These are phyloP conservation scores for Pascua guehoae DNA, from an alignment of 1,284 basidiomycete genomes.

Conservation along the genomic window DNA sequence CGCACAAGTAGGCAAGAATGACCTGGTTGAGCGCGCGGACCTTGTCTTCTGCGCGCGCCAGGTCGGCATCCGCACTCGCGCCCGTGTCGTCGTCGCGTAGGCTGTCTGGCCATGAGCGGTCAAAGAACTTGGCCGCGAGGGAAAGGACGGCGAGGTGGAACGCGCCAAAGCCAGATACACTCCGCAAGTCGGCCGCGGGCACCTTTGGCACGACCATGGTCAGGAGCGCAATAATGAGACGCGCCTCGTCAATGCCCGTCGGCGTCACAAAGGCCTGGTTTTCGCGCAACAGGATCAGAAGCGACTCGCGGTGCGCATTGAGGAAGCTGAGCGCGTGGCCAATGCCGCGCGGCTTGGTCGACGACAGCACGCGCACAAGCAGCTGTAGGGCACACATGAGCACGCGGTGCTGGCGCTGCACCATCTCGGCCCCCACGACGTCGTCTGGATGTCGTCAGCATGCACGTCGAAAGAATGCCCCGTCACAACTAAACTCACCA, in stretches of 20 bases:
- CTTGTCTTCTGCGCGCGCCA: slow-evolving; percentile 7
- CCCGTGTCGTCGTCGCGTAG: slow-evolving; percentile 6
- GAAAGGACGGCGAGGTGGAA: slow-evolving; percentile 76
- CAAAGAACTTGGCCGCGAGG: slow-evolving; percentile 72
- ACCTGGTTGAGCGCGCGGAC: slow-evolving; percentile 41
- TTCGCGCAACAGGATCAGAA: slow-evolving; percentile 52
- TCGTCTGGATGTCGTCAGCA: slow-evolving; percentile 8
- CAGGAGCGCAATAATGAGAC: slow-evolving; percentile 52
- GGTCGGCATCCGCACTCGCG: not conserved
- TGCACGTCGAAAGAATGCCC: too few species aligned
- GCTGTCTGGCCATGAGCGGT: slow-evolving; percentile 57
- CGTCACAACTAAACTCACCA: slow-evolving; percentile 54
- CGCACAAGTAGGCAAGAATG: slow-evolving; percentile 35
- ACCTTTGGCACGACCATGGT: slow-evolving; percentile 51
- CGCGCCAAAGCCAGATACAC: slow-evolving; percentile 68
- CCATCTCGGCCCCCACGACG: slow-evolving; percentile 19
- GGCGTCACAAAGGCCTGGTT: slow-evolving; percentile 47
- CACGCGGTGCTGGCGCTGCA: slow-evolving; percentile 38
- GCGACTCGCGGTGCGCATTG: slow-evolving; percentile 54
- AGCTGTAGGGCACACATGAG: slow-evolving; percentile 37
- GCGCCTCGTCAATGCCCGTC: slow-evolving; percentile 50
- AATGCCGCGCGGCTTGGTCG: slow-evolving; percentile 7
- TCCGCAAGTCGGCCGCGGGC: slow-evolving; percentile 62
- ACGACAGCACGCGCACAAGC: slow-evolving; percentile 31
- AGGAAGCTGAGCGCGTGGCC: slow-evolving; percentile 52